Base-by-base conservation (phyloP, 257 asterid species). In the Plantago elongata region DNA sequence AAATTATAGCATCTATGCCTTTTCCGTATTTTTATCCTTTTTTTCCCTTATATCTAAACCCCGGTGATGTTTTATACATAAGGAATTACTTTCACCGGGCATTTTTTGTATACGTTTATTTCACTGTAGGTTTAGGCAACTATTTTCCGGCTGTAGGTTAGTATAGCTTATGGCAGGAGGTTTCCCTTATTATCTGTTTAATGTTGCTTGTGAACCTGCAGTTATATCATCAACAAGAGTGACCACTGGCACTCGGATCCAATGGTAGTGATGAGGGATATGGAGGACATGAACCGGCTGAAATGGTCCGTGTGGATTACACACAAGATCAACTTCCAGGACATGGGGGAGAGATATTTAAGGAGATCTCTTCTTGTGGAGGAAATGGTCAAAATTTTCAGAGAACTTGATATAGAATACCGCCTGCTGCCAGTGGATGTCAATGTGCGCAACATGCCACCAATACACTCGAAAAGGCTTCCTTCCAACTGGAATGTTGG, bases 311-410 rank as follows among this genome's bases (percentile, higher is more conserved):
- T 82, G 5, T 82, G 89, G 89, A 67, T 62, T 29, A 60, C 74
- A 0, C 86, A 82, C 71, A 82, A 68, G 7, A 77, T 82, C 67
- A 82, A 82, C 60, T 64, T 51, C 65, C 84, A 82, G 58, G 83
- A 82, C 61, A 82, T 82, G 85, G 83, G 85, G 11, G 82, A 82
- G 68, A 75, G 85, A 64, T 79, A 69, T 69, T 49, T 27, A 9
- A 75, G 89, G 66, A 75, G 89, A 59, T 71, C 85, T 51, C 54
- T 60, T 22, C 54, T 60, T 12, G 44, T 60, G 3, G 64, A 60
- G 16, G 64, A 60, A 51, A 60, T 79, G 83, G 44, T 82, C 46
- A 77, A 70, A 62, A 64, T 68, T 40, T 77, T 79, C 73, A 69
- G 54, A 73, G 85, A 79, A 49, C 84, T 82, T 11, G 84, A 75